Conservation (phyloP, 257 asterid genomes). For the Asclepias syriaca region DNA sequence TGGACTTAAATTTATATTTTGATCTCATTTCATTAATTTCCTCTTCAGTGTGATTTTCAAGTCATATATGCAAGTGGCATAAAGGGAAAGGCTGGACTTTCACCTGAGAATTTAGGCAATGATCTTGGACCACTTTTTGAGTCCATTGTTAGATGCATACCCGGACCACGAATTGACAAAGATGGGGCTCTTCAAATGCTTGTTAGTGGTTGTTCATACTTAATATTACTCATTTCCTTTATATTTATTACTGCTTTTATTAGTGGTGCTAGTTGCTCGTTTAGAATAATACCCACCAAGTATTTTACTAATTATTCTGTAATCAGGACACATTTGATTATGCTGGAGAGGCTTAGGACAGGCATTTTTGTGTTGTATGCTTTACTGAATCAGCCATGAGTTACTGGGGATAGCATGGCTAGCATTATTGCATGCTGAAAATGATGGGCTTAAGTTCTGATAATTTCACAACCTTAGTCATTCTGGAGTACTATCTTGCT, state of each 20-base stretch:
- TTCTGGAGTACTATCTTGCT: neutral
- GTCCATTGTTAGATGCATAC: slow-evolving; percentile 85
- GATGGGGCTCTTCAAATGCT: slow-evolving; percentile 99
- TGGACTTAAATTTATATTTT: neutral
- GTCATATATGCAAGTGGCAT: slow-evolving; percentile 95
- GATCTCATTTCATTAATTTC: slow-evolving; percentile 13
- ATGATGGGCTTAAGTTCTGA: neutral
- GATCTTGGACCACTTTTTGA: slow-evolving; percentile 99
- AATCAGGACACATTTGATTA: neutral
- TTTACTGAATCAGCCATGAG: neutral
- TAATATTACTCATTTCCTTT: slow-evolving; percentile 3
- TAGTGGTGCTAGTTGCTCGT: neutral
- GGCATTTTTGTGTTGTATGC: neutral
- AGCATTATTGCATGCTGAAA: neutral
- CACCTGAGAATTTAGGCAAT: slow-evolving; percentile 75
- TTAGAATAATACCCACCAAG: neutral
- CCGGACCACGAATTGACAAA: slow-evolving; percentile 79
- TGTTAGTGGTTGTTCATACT: slow-evolving; percentile 42
- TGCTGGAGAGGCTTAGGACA: neutral
- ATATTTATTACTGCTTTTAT: neutral
- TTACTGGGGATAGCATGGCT: neutral
- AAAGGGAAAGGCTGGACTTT: slow-evolving; percentile 91
- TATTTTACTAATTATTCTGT: neutral
- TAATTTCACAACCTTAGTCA: neutral
- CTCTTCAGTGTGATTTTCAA: slow-evolving; percentile 95